Conservation (phyloP, 2,329 filamentous ascomycete species). For the Hypoxylon sp. region DNA sequence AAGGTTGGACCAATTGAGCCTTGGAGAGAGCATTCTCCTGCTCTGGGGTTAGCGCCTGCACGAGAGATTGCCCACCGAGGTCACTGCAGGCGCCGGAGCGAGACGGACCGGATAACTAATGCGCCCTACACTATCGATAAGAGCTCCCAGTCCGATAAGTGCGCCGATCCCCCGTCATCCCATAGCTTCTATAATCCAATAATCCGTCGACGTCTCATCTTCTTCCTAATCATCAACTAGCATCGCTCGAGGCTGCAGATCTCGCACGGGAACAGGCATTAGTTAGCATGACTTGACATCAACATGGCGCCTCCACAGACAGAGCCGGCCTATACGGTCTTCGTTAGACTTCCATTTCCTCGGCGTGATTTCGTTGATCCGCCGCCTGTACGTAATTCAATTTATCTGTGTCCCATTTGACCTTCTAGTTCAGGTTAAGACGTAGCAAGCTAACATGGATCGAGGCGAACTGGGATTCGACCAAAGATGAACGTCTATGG, state of each 20-base stretch:
- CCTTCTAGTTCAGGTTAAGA: slow-evolving; percentile 21
- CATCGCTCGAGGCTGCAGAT: slow-evolving; percentile 29
- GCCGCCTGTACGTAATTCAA: slow-evolving; percentile 72
- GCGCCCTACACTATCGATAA: slow-evolving; percentile 52
- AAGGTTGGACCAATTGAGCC: slow-evolving; percentile 25
- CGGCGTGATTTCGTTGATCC: slow-evolving; percentile 92
- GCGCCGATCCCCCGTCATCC: slow-evolving; percentile 25
- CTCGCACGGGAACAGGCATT: slow-evolving; percentile 32
- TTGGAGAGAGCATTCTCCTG: not conserved
- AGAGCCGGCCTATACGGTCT: slow-evolving; percentile 78
- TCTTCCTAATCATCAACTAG: slow-evolving; percentile 33
- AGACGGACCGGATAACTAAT: slow-evolving; percentile 35
- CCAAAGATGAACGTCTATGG: slow-evolving; percentile 92
- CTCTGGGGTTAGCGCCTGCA: not conserved
- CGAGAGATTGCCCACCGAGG: no score
- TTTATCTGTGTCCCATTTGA: slow-evolving; percentile 53
- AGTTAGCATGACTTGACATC: slow-evolving; percentile 43
- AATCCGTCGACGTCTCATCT: slow-evolving; percentile 12
- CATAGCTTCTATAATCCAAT: slow-evolving; percentile 15
- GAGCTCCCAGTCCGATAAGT: slow-evolving; percentile 46
- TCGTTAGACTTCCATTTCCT: slow-evolving; percentile 90
- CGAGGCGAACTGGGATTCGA: slow-evolving; percentile 88
- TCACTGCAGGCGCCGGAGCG: slow-evolving; percentile 27
- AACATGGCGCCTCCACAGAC: slow-evolving; percentile 53
- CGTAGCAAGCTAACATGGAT: slow-evolving; percentile 44